These are phyloP conservation scores for Brassica napus DNA, from an alignment of 345 rosid genomes.

Conservation along the genomic window DNA sequence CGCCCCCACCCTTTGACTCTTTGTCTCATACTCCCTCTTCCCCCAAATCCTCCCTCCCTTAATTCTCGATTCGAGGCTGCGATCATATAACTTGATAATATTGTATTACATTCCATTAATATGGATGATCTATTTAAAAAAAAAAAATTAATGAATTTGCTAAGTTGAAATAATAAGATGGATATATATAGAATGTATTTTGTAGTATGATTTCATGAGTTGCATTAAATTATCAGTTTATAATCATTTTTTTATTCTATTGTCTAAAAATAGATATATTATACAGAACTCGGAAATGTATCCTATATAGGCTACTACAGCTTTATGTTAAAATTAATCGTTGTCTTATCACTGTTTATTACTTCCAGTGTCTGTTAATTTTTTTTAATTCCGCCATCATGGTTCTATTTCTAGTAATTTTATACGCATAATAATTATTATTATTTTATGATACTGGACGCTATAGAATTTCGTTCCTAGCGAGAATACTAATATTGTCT, in stretches of 20 bases:
- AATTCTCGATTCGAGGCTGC: background rate
- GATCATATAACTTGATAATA: background rate
- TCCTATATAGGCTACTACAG: background rate
- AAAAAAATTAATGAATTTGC: background rate
- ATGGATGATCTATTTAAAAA: background rate
- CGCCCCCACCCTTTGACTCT: slow-evolving; percentile 37
- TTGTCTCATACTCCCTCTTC: slow-evolving; percentile 19
- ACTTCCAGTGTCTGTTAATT: background rate
- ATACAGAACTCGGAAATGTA: background rate
- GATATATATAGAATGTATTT: background rate
- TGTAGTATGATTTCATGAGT: slow-evolving; percentile 5
- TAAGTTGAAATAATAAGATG: background rate
- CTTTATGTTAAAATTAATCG: background rate
- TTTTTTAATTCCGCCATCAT: background rate
- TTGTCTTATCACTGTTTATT: slow-evolving; percentile 1
- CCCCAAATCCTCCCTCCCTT: background rate
- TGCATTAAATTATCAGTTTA: background rate
- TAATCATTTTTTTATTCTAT: background rate
- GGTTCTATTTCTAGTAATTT: slow-evolving; percentile 20
- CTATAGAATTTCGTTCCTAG: slow-evolving; percentile 26
- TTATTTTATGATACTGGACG: slow-evolving; percentile 27
- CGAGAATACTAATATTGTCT: background rate
- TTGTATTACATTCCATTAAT: background rate
- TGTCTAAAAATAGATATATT: background rate
- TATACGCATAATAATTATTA: slow-evolving; percentile 22